Evolutionary conservation across 2,329 filamentous ascomycete species (phyloP).

Genomic region (Trichoderma sp.): DNA sequence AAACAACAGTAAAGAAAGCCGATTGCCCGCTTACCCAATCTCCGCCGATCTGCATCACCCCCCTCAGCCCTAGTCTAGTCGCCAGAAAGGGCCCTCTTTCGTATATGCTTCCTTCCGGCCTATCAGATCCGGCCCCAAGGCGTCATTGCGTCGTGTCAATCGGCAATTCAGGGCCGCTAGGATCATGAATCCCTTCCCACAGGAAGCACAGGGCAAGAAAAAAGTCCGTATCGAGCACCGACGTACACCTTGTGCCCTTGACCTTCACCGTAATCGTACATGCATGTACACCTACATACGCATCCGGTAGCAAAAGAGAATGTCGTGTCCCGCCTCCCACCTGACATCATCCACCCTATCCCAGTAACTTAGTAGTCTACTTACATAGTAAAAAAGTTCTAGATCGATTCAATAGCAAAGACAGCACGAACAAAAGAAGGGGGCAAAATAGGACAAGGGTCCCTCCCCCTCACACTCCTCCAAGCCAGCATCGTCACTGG

Average conservation of each 20-base stretch:
- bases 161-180: neutral
- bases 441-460: neutral
- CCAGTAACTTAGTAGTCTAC: neutral
- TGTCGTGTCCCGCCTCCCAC: neutral
- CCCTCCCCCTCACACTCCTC: neutral
- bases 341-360: neutral
- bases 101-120: neutral
- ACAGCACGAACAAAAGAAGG: neutral
- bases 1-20: neutral
- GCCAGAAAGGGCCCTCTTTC: neutral
- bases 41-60: constrained; percentile 7
- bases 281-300: neutral
- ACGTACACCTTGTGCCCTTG: neutral
- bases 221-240: neutral
- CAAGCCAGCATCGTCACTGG: neutral
- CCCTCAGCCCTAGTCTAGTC: constrained; percentile 11
- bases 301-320: neutral
- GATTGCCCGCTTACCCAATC: neutral
- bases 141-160: neutral
- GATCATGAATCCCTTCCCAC: neutral
- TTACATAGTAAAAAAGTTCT: neutral
- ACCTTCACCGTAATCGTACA: neutral
- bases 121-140: neutral
- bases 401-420: neutral
- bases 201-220: neutral